These are phyloP conservation scores for Rhodotorula sp. DNA, from an alignment of 1,284 basidiomycete species.

Conservation along the genomic window DNA sequence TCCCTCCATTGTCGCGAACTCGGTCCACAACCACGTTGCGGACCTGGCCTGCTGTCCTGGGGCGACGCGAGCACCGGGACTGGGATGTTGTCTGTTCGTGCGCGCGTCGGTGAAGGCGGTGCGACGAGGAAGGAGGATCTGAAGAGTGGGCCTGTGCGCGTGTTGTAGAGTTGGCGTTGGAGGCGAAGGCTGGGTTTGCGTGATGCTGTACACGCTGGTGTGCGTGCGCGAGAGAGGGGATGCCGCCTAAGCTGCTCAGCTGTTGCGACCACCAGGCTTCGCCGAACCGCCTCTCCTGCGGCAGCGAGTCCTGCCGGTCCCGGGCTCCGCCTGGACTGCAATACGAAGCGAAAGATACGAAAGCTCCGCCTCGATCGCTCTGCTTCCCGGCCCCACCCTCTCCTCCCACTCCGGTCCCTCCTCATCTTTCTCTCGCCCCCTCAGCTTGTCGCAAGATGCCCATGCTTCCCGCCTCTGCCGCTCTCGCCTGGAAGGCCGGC, in stretches of 20 bases:
- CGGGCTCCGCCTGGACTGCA: no score
- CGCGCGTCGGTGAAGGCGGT: background rate
- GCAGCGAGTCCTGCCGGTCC: no score
- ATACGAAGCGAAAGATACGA: no score
- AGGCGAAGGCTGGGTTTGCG: no score
- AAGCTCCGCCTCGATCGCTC: no score
- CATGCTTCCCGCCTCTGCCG: constrained; percentile 27
- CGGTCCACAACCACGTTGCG: constrained; percentile 21
- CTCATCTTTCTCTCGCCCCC: background rate
- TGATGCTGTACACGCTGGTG: no score
- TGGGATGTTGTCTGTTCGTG: background rate
- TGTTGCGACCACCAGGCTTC: no score
- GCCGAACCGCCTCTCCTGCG: no score
- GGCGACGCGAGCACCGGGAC: background rate
- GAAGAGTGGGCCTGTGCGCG: no score
- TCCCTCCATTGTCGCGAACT: background rate
- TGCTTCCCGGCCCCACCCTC: background rate
- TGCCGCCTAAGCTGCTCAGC: no score
- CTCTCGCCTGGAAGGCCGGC: constrained; percentile 34
- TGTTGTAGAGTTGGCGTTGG: no score
- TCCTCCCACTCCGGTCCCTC: background rate
- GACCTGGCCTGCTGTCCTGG: constrained; percentile 22
- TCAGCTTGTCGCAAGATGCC: constrained; percentile 15
- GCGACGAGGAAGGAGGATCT: background rate
- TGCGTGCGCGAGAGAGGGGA: no score